phyloP scores from a whole-genome alignment of 495 filamentous ascomycete species.

The Extremus antarcticus region DNA sequence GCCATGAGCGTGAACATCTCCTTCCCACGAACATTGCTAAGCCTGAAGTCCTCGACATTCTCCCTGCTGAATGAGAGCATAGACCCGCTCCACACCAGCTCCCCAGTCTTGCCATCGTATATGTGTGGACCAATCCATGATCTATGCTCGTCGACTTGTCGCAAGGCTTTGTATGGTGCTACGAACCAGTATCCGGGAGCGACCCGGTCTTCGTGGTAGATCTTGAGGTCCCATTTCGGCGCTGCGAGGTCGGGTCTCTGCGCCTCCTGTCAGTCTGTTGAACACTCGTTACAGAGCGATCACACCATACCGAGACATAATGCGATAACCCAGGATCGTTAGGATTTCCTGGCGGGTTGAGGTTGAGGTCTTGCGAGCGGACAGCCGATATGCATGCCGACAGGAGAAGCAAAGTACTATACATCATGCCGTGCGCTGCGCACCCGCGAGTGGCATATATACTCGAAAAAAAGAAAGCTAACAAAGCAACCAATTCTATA shows the following conservation, averaged over 20 bases:
- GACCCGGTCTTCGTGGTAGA: background rate
- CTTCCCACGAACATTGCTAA: constrained; percentile 3
- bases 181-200: constrained; percentile 12
- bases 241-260: constrained; percentile 7
- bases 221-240: constrained; percentile 6
- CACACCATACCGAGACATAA: background rate
- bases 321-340: background rate
- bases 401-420: background rate
- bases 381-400: background rate
- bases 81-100: constrained; percentile 10
- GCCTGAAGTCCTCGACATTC: constrained; percentile 7
- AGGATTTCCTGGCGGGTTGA: background rate
- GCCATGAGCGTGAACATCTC: constrained; percentile 5
- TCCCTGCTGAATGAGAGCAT: background rate
- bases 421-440: background rate
- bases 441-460: background rate
- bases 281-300: background rate
- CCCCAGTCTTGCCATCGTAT: constrained; percentile 8
- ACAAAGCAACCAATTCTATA: background rate
- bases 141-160: background rate
- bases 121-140: constrained; percentile 8
- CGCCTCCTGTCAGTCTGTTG: background rate
- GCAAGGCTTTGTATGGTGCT: constrained; percentile 3
- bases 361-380: background rate
- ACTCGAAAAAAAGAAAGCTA: background rate